Percentiles rank a stretch among this genome's conserved stretches.
phyloP scores from a whole-genome alignment of 1,139 yeast species.

The Taphrina communis region DNA sequence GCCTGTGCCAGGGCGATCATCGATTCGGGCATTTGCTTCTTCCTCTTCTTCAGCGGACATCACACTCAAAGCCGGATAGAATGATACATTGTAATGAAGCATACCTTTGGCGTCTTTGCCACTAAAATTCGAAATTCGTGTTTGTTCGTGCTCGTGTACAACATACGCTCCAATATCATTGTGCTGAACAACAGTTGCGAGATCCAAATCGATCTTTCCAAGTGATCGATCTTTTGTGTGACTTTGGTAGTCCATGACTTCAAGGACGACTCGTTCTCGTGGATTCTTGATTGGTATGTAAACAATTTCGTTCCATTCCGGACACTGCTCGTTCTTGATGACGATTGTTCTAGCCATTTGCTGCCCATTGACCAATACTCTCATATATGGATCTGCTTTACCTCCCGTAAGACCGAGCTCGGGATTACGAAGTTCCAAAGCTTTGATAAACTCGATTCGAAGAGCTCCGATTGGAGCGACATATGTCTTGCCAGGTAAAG shows the following conservation, averaged over 20 bases:
- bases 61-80: conserved; percentile 81
- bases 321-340: conserved; percentile 70
- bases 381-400: conserved; percentile 87
- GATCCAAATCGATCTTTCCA: conserved; percentile 76
- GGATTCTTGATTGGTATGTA: conserved; percentile 82
- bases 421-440: conserved; percentile 76
- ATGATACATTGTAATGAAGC: conserved; percentile 72
- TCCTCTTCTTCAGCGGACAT: conserved; percentile 66
- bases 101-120: conserved; percentile 80
- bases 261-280: conserved; percentile 79
- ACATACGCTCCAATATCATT: conserved; percentile 60
- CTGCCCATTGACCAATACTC: conserved; percentile 77
- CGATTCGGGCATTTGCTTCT: conserved; percentile 44
- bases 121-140: conserved; percentile 66
- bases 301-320: conserved; percentile 83
- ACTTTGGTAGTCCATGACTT: conserved; percentile 88
- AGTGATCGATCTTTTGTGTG: conserved; percentile 79
- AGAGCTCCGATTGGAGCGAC: conserved; percentile 92
- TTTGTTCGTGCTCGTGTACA: conserved; percentile 63
- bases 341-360: conserved; percentile 78
- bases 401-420: conserved; percentile 69
- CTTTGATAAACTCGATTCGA: conserved; percentile 73
- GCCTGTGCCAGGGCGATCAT: neutral
- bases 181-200: conserved; percentile 69
- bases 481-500: conserved; percentile 72